These are phyloP conservation scores for Sambucus nigra DNA, from an alignment of 129 eudicot genomes.

Conservation along the genomic window DNA sequence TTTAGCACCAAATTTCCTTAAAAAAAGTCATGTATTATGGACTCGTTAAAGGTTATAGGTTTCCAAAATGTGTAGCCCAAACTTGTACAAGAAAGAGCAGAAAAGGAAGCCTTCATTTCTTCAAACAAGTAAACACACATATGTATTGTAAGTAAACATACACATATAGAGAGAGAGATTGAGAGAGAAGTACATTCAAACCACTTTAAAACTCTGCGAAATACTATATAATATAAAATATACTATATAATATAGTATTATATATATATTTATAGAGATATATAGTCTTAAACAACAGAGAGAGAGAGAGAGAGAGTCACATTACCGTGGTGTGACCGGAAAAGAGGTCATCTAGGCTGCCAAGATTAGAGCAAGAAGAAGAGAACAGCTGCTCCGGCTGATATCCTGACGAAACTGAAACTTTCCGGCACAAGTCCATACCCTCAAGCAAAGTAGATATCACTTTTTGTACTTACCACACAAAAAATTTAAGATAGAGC, in stretches of 20 bases:
- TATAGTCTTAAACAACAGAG: too few relatives aligned
- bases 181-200: not conserved
- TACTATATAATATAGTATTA: too few relatives aligned
- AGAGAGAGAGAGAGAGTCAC: not conserved
- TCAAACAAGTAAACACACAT: too few relatives aligned
- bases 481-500: not conserved
- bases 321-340: constrained; percentile 36
- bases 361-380: constrained; percentile 12
- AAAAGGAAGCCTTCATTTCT: not conserved
- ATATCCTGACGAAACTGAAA: constrained; percentile 20
- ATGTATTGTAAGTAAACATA: not conserved
- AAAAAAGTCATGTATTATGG: not conserved
- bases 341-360: constrained; percentile 49
- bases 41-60: not conserved
- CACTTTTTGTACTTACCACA: not conserved
- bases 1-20: not conserved
- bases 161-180: not conserved
- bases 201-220: not conserved
- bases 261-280: too few relatives aligned
- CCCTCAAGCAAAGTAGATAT: not conserved
- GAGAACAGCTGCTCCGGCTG: constrained; percentile 23
- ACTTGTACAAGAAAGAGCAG: constrained; percentile 8
- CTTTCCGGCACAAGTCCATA: constrained; percentile 40
- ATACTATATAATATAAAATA: not conserved
- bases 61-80: not conserved